A percentile compares a stretch with the other conserved stretches of the same genome.
These are phyloP conservation scores for Cicer cuneatum DNA, from an alignment of 306 rosid species.

Conservation along the genomic window DNA sequence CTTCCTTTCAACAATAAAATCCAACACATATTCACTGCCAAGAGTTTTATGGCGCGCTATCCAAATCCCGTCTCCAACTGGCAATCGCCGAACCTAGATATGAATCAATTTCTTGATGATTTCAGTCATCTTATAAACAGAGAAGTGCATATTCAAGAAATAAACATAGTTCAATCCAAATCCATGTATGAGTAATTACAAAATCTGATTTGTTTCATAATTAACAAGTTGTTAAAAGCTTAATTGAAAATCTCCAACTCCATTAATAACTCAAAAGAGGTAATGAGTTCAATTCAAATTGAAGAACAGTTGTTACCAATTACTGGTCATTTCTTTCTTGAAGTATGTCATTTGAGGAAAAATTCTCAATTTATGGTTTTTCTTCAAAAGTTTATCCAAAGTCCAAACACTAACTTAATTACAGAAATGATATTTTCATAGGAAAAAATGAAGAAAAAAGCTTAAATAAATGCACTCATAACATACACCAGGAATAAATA, in stretches of 20 bases:
- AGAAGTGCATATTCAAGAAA: background rate
- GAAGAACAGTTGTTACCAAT: conserved; percentile 27
- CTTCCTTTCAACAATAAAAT: conserved; percentile 97
- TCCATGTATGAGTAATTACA: conserved; percentile 19
- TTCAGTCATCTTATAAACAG: conserved; percentile 30
- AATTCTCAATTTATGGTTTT: background rate
- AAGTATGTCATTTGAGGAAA: conserved; percentile 1
- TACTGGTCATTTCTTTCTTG: conserved; percentile 7
- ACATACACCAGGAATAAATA: background rate
- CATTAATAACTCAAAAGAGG: conserved; percentile 10
- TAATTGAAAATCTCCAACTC: conserved; percentile 12
- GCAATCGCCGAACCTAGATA: conserved; percentile 80
- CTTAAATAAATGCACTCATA: background rate
- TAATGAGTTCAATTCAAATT: conserved; percentile 18
- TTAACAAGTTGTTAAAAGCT: background rate
- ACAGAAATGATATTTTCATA: background rate
- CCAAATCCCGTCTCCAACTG: conserved; percentile 99
- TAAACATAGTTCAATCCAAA: conserved; percentile 17
- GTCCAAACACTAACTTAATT: background rate
- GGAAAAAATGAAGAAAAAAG: background rate
- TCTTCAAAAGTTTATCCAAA: conserved; percentile 20
- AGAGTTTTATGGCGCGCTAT: conserved; percentile 80
- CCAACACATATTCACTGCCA: conserved; percentile 82
- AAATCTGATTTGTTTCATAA: conserved; percentile 23
- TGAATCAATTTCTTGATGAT: conserved; percentile 34